Evolutionary conservation across 805 yeast species (phyloP), one percentile per base, ranked within the genome.

Genomic region (Suhomyces sp.): DNA sequence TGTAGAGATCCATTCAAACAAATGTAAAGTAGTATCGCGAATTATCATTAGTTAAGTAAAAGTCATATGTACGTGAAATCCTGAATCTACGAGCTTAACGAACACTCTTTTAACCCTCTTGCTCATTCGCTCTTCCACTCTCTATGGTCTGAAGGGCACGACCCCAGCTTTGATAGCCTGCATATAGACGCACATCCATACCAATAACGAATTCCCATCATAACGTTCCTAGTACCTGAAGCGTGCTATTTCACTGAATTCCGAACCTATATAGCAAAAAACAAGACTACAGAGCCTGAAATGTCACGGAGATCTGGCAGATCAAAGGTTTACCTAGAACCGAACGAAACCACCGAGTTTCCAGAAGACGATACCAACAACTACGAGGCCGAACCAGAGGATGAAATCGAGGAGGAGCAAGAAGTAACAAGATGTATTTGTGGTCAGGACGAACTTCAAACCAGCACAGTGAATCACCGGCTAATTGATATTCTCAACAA

Each of bases 401-500:
- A 56, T 13, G 66, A 63, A n/a, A 40, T 51, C 5, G 73, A 68
- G 29, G 78, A 73, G 47, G 77, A 71, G 49, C 74, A 67, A 44
- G 80, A 75, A 55, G 61, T 73, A 24, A 75, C 80, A 1, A 60
- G 80, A 48, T 75, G 80, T 55, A 66, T 75, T 1, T 75, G 80
- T 60, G 72, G 72, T 9, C 64, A 68, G 44, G 79, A 74, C 50
- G 80, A 74, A 52, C 58, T 75, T 17, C 62, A 61, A 51, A 27
- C 63, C 1, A 56, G 60, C 36, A 50, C 60, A 13, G 64, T 73
- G 17, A 67, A 65, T 52, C 57, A 62, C 9, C 56, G 60, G 13
- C 57, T 74, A 29, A 63, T 56, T 35, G 58, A 58, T 1, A 54
- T 73, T 33, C 61, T 75, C 27, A 50, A 45, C 36, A 59, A 57